phyloP scores from a whole-genome alignment of 495 filamentous ascomycete genomes.

The Elaphomyces granulatus region DNA sequence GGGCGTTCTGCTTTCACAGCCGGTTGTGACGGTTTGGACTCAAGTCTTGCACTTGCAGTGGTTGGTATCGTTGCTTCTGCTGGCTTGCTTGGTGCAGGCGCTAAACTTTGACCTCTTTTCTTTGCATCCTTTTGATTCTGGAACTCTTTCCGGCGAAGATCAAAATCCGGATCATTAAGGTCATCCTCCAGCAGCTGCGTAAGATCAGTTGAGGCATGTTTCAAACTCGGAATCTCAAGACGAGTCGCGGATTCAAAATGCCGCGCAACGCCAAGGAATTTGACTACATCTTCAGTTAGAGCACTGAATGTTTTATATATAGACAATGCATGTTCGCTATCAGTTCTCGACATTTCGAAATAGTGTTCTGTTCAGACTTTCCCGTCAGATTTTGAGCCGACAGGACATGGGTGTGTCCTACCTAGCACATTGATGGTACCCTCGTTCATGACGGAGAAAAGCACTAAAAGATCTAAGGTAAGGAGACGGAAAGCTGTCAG shows the following conservation, averaged over 20 bases:
- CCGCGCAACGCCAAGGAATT: conserved; percentile 74
- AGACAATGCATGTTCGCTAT: conserved; percentile 79
- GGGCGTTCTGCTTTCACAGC: conserved; percentile 29
- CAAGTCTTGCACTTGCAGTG: neutral
- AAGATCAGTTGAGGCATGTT: conserved; percentile 88
- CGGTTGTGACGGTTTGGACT: conserved; percentile 14
- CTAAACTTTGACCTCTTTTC: conserved; percentile 34
- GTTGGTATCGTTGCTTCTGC: neutral
- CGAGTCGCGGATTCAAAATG: conserved; percentile 84
- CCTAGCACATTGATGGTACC: conserved; percentile 95
- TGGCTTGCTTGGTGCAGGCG: neutral
- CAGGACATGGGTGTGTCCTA: conserved; percentile 23
- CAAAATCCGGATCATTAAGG: conserved; percentile 89
- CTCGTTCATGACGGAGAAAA: conserved; percentile 95
- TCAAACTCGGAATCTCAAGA: conserved; percentile 90
- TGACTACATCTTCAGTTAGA: conserved; percentile 85
- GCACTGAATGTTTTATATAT: conserved; percentile 90
- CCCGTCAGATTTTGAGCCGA: conserved; percentile 10
- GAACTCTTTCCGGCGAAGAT: conserved; percentile 85
- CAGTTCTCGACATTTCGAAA: conserved; percentile 92
- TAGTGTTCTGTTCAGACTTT: conserved; percentile 57
- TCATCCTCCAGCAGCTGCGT: conserved; percentile 88
- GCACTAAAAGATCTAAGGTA: conserved; percentile 73
- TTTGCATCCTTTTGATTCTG: conserved; percentile 73
- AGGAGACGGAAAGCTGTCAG: conserved; percentile 89